Conservation (phyloP, 371 early-diverging fungal species). For the Cokeromyces recurvatus region DNA sequence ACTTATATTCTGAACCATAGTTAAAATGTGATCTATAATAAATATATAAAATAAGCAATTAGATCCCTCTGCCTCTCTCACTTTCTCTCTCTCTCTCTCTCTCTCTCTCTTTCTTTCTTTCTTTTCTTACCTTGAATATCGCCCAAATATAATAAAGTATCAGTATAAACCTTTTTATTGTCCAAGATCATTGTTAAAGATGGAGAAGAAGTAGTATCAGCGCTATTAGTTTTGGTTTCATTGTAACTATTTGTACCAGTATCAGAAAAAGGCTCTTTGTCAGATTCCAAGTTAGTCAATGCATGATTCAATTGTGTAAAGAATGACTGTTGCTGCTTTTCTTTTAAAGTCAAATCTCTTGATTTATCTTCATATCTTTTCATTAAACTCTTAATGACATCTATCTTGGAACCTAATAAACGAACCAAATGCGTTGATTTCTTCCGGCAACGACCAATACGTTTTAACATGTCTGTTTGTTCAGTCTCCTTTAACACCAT, state of each 20-base stretch:
- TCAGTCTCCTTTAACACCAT: conserved; percentile 67
- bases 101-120: no score
- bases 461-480: conserved; percentile 81
- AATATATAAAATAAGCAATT: no score
- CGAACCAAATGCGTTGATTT: conserved; percentile 69
- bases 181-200: background rate
- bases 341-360: no score
- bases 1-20: conserved; percentile 69
- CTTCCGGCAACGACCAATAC: conserved; percentile 82
- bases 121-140: conserved; percentile 79
- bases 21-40: conserved; percentile 66
- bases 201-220: background rate
- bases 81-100: no score
- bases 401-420: conserved; percentile 71
- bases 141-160: conserved; percentile 72
- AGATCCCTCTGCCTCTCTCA: no score
- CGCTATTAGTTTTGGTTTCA: no score
- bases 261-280: no score
- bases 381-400: conserved; percentile 75
- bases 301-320: conserved; percentile 1
- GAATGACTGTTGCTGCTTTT: conserved; percentile 1
- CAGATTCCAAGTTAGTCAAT: conserved; percentile 1
- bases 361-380: conserved; percentile 65
- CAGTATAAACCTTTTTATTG: conserved; percentile 31
- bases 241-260: no score